Base-by-base conservation (phyloP, 179 eudicot genomes). In the Amaranthus tricolor region DNA sequence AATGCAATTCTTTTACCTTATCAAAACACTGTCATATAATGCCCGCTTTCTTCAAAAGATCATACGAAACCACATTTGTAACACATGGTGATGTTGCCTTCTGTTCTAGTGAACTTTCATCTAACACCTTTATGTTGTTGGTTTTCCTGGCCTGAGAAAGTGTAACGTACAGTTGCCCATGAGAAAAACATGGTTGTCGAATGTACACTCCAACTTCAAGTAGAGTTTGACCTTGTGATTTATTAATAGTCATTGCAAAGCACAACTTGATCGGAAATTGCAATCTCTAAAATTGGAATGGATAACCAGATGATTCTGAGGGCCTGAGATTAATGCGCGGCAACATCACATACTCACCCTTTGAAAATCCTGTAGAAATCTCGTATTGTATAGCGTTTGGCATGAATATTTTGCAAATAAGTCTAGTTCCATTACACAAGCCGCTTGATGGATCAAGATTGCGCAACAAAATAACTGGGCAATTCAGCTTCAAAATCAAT, bases 381-480 rank as follows among this genome's bases (percentile, higher is more conserved):
- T 43, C 66, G 13, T 56, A 54, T 6, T 75, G 49, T 6, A 75
- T 54, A 0, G 47, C 1, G 7, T 75, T 75, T 2, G 51, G 71
- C 3, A 5, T 13, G 17, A 56, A 45, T 2, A 6, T 7, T 21
- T 75, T 66, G 24, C 48, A 66, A 10, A 66, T 13, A 14, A 75
- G 50, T 8, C 72, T 9, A 6, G 72, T 75, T n/a, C 78, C 72
- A 47, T 75, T 57, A 8, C 72, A 66, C 8, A 57, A 7, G 0
- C 65, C 47, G 2, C 17, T 2, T 1, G 72, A n/a, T 19, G 72
- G 78, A 2, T 55, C 55, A 7, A 75, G 6, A 4, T 66, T 75
- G 8, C 72, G 72, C 24, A 75, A 15, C 2, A 56, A 20, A 9
- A 66, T 75, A 3, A 75, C 58, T n/a, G 31, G 72, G 2, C 47